Conservation (phyloP, 306 rosid genomes). For the Hippophae tibetana region DNA sequence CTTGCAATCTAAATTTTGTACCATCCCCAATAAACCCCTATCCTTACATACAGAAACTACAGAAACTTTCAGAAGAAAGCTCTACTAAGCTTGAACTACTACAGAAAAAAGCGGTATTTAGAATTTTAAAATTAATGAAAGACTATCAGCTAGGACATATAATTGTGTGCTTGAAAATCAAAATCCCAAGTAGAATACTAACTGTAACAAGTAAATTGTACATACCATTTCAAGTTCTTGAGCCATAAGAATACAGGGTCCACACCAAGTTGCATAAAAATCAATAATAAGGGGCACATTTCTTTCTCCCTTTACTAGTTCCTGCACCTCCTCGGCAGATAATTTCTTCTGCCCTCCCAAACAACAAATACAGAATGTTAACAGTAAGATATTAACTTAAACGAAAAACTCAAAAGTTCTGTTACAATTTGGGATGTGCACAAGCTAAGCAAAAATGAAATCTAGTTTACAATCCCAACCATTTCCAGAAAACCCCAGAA, state of each 20-base stretch:
- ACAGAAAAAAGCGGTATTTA: no score
- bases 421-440: not conserved
- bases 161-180: not conserved
- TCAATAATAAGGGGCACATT: slow-evolving; percentile 72
- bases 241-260: slow-evolving; percentile 92
- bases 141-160: no score
- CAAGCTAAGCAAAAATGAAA: not conserved
- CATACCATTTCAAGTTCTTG: slow-evolving; percentile 95
- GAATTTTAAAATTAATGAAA: no score
- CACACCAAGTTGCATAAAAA: slow-evolving; percentile 96
- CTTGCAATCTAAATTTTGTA: no score
- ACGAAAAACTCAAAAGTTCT: not conserved
- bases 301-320: slow-evolving; percentile 80
- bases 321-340: slow-evolving; percentile 78
- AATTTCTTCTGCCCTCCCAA: slow-evolving; percentile 59
- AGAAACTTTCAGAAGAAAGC: no score
- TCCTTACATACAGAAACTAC: no score
- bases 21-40: no score
- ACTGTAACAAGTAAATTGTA: not conserved
- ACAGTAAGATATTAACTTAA: not conserved
- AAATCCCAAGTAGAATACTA: not conserved
- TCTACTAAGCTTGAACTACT: no score
- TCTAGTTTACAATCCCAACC: not conserved
- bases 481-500: no score
- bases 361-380: slow-evolving; percentile 10